Base-by-base conservation (phyloP, 192 early-diverging fungal genomes). In the Rhizophagus prolifer region DNA sequence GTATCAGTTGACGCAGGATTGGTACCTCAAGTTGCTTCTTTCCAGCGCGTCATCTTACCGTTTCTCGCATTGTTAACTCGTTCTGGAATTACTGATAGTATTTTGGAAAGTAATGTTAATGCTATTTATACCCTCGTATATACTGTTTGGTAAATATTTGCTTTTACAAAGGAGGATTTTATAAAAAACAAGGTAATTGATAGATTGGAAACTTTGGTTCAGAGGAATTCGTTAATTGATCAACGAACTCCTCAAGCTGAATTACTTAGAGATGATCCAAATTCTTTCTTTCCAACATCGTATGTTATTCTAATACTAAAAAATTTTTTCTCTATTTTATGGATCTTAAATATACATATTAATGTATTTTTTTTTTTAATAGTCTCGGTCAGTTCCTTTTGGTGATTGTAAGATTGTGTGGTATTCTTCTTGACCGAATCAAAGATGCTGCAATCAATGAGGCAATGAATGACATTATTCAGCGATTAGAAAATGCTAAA, bases 61-160 rank as follows among this genome's bases (percentile, higher is more conserved):
- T 68, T 85, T 12, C 54, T 85, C n/a, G 85, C 82, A 1, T 70
- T 84, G 9, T 64, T 85, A 34, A 83, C 81, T 14, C 63, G 85
- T 21, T 73, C 79, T 19, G 70, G 44, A 25, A 50, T 85, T 19
- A 78, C 78, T 30, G 75, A 78, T 44, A 78, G 80, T 21, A 84
- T 72, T 31, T 79, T 84, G 74, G 79, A 76, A 8, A 64, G 26
- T 10, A 65, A 82, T 28, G 60, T 78, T 21, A 77, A 79, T 41
- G 47, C 74, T 9, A 80, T 85, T 0, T 85, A 76, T 64, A 69
- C 81, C 7, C 67, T 68, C 0, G 80, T 85, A 0, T 85, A 82
- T 71, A 13, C 25, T 8, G 58, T 25, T 58, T 79, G 68, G 46
- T 70, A 47, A 10, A 13, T 23, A n/a, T 38, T 36, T 36, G 7